These are phyloP conservation scores for Solanum neorickii DNA, from an alignment of 257 asterid species.

Conservation along the genomic window DNA sequence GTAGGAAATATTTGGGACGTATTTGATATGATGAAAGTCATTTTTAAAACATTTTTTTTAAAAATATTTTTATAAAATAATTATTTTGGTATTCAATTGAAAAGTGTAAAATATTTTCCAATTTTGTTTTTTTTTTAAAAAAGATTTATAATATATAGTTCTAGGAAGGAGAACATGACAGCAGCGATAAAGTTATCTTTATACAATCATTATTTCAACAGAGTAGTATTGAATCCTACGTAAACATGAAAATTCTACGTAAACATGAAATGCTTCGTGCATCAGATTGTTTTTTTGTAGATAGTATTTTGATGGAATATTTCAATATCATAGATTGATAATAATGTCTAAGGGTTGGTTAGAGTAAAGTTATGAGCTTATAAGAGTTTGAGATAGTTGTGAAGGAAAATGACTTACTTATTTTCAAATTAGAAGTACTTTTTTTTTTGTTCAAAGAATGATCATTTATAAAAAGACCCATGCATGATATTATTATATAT, in stretches of 20 bases:
- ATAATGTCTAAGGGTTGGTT: not conserved
- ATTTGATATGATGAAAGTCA: not conserved
- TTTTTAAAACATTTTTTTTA: not conserved
- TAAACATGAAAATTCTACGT: not conserved
- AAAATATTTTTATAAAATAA: no score
- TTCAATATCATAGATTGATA: no score
- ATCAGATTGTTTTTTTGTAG: rapidly evolving
- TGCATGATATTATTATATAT: not conserved
- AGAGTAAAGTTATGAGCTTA: not conserved
- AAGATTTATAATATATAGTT: not conserved
- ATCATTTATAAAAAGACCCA: not conserved
- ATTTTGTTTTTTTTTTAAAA: not conserved
- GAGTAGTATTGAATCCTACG: not conserved
- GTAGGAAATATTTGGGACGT: not conserved
- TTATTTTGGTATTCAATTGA: no score
- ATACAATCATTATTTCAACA: not conserved
- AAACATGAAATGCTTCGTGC: not conserved
- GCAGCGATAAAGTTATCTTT: not conserved
- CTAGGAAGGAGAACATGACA: not conserved
- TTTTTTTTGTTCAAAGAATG: not conserved
- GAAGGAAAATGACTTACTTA: not conserved
- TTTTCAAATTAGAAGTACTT: not conserved
- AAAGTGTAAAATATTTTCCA: no score
- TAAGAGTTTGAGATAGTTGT: not conserved
- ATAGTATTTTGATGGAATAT: not conserved